A percentile compares a stretch with the other conserved stretches of the same genome.
Evolutionary conservation across 2,329 filamentous ascomycete species (phyloP).

Genomic region (Macrophomina pseudophaseolina): DNA sequence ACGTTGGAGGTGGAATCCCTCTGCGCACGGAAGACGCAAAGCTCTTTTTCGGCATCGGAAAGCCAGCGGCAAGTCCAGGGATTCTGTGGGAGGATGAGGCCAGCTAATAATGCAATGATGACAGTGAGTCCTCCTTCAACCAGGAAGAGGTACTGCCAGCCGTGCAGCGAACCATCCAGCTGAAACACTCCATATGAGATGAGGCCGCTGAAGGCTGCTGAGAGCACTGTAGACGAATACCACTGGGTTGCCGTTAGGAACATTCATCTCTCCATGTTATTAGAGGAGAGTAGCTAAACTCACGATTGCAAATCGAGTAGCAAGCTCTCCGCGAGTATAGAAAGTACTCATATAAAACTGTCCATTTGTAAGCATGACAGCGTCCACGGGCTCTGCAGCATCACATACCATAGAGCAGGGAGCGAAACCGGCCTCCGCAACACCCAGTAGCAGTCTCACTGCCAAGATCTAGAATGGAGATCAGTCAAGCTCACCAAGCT

Average conservation of each 20-base stretch:
- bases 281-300: not conserved
- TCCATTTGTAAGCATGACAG: not conserved
- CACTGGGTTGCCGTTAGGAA: not conserved
- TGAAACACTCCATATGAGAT: constrained; percentile 47
- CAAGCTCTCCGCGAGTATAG: constrained; percentile 24
- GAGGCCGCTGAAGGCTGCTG: constrained; percentile 20
- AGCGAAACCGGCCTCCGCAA: constrained; percentile 20
- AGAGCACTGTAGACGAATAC: constrained; percentile 20
- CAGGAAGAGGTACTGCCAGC: constrained; percentile 55
- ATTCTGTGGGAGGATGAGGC: constrained; percentile 47
- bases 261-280: no score
- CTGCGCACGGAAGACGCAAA: not conserved
- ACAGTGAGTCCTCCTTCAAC: constrained; percentile 51
- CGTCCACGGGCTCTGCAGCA: no score
- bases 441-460: constrained; percentile 11
- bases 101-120: constrained; percentile 44
- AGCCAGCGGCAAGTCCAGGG: constrained; percentile 49
- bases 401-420: constrained; percentile 17
- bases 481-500: constrained; percentile 18
- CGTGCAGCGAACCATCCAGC: constrained; percentile 41
- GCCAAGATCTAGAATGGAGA: constrained; percentile 6
- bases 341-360: constrained; percentile 27
- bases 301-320: constrained; percentile 23
- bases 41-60: constrained; percentile 36
- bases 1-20: constrained; percentile 21